phyloP scores from a whole-genome alignment of 2,329 filamentous ascomycete species.

The Pezicula radicicola region DNA sequence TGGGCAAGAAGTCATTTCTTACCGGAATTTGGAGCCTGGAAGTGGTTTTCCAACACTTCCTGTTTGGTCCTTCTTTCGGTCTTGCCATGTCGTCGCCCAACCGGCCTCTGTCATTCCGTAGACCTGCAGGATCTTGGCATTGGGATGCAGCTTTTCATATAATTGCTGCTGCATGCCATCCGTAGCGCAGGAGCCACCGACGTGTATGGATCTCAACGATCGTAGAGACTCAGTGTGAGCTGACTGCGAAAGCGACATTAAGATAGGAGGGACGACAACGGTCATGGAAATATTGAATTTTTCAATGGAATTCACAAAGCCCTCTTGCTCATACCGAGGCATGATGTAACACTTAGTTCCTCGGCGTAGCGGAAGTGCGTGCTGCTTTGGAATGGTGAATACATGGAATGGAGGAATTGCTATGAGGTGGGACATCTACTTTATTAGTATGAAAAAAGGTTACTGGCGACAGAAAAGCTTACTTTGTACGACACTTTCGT shows the following conservation, averaged over 20 bases:
- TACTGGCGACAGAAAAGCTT: not conserved
- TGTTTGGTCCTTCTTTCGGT: slow-evolving; percentile 32
- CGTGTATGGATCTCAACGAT: slow-evolving; percentile 41
- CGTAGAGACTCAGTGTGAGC: slow-evolving; percentile 28
- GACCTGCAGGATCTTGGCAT: slow-evolving; percentile 40
- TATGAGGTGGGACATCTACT: slow-evolving; percentile 44
- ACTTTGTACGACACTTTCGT: slow-evolving; percentile 53
- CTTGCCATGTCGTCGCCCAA: slow-evolving; percentile 16
- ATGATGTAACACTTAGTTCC: slow-evolving; percentile 71
- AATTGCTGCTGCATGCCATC: slow-evolving; percentile 34
- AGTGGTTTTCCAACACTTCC: slow-evolving; percentile 42
- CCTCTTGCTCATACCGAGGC: slow-evolving; percentile 69
- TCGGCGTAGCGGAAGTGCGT: slow-evolving; percentile 66
- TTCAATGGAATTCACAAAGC: slow-evolving; percentile 66
- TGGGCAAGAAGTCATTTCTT: not conserved
- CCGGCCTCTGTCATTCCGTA: slow-evolving; percentile 53
- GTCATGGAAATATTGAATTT: slow-evolving; percentile 65
- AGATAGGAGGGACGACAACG: slow-evolving; percentile 69
- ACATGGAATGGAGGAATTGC: slow-evolving; percentile 54
- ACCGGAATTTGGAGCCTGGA: slow-evolving; percentile 27
- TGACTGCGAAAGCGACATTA: slow-evolving; percentile 70
- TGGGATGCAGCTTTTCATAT: slow-evolving; percentile 33
- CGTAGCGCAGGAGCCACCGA: slow-evolving; percentile 45
- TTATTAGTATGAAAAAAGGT: slow-evolving; percentile 56
- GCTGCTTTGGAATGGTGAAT: slow-evolving; percentile 74